A percentile compares a stretch with the other conserved stretches of the same genome.
Conservation (phyloP, 768 basidiomycete species). For the Xerocomellus chrysenteron region DNA sequence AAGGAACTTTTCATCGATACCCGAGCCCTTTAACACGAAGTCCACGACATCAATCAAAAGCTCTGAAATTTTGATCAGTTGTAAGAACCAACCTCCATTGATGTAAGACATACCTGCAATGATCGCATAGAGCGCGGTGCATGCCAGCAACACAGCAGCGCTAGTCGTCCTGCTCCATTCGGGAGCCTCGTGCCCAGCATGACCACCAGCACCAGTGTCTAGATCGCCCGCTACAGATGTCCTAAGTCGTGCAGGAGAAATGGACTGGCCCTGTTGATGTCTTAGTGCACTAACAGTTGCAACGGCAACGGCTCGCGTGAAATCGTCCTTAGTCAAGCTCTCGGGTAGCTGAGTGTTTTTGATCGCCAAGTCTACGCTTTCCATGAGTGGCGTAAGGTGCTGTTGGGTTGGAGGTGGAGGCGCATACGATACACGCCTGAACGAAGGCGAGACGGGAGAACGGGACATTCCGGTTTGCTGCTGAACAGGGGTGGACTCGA, state of each 20-base stretch:
- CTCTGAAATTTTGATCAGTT: slow-evolving; percentile 48
- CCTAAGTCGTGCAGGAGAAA: slow-evolving; percentile 49
- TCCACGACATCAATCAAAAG: slow-evolving; percentile 95
- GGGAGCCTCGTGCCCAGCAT: slow-evolving; percentile 91
- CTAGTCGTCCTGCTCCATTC: slow-evolving; percentile 92
- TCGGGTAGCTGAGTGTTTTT: slow-evolving; percentile 59
- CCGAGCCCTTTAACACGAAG: slow-evolving; percentile 83
- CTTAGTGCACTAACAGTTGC: slow-evolving; percentile 90
- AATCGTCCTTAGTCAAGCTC: slow-evolving; percentile 79
- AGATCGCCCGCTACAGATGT: slow-evolving; percentile 36
- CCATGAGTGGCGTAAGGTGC: slow-evolving; percentile 62
- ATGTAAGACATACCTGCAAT: slow-evolving; percentile 76
- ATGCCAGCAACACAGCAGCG: slow-evolving; percentile 83
- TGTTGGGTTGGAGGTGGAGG: slow-evolving; percentile 32
- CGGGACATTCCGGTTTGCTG: slow-evolving; percentile 18
- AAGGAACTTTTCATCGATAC: slow-evolving; percentile 96
- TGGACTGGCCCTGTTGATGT: slow-evolving; percentile 64
- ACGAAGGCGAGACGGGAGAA: slow-evolving; percentile 42
- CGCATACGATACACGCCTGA: slow-evolving; percentile 60
- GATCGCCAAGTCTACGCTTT: slow-evolving; percentile 76
- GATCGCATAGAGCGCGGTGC: slow-evolving; percentile 90
- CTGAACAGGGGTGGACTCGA: slow-evolving; percentile 19
- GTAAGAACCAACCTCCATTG: background rate
- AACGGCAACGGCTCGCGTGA: slow-evolving; percentile 90
- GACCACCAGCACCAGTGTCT: slow-evolving; percentile 52